Percentiles rank a stretch among this genome's conserved stretches.
Conservation (phyloP, 169 alveolate genomes). For the Plasmodium berghei region DNA sequence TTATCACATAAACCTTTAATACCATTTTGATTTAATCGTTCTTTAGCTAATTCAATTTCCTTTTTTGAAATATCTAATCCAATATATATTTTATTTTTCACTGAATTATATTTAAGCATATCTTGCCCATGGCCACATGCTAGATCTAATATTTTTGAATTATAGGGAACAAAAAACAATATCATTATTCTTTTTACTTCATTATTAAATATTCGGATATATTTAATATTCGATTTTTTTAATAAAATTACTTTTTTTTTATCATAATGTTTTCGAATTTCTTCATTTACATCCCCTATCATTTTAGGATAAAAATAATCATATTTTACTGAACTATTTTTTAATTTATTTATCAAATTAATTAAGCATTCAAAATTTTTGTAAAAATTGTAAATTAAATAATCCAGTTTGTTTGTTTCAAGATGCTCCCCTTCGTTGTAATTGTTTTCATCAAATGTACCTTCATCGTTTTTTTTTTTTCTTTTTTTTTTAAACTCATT, state of each 20-base stretch:
- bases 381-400: constrained; percentile 52
- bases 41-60: constrained; percentile 90
- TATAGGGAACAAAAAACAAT: constrained; percentile 77
- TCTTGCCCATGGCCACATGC: constrained; percentile 95
- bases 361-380: constrained; percentile 60
- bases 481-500: constrained; percentile 20
- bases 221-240: constrained; percentile 86
- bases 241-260: constrained; percentile 86
- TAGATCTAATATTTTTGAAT: constrained; percentile 87
- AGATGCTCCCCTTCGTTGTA: not conserved
- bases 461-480: not conserved
- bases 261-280: constrained; percentile 87
- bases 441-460: not conserved
- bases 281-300: constrained; percentile 88
- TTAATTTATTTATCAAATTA: constrained; percentile 38
- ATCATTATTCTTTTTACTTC: constrained; percentile 87
- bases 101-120: constrained; percentile 88
- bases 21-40: constrained; percentile 83
- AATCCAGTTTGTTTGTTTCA: constrained; percentile 34
- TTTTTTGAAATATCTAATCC: constrained; percentile 91
- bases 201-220: constrained; percentile 86
- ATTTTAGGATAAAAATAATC: constrained; percentile 86
- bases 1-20: constrained; percentile 66
- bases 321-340: constrained; percentile 35
- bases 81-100: constrained; percentile 85